phyloP scores from a whole-genome alignment of 352 stramenopile genomes.

The Phytophthora ohioensis region DNA sequence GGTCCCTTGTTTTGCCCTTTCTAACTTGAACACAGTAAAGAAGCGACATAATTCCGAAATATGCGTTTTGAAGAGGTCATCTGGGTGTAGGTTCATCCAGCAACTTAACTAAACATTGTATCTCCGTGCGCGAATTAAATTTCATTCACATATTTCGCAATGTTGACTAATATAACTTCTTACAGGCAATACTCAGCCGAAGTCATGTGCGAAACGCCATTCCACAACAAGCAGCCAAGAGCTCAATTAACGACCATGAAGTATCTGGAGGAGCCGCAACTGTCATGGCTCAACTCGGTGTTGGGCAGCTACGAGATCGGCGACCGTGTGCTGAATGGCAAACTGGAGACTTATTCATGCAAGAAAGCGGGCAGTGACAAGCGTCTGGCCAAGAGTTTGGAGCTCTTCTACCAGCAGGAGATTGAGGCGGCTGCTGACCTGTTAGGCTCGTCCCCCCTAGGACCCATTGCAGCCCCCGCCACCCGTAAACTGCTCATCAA shows the following conservation, averaged over 20 bases:
- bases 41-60: constrained; percentile 11
- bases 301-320: constrained; percentile 87
- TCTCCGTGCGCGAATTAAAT: not conserved
- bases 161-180: not conserved
- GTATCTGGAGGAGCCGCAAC: constrained; percentile 92
- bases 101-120: not conserved
- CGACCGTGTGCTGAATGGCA: constrained; percentile 88
- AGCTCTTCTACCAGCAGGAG: constrained; percentile 89
- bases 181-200: not conserved
- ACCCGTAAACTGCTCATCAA: constrained; percentile 93
- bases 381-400: constrained; percentile 90
- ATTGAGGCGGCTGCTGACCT: constrained; percentile 65
- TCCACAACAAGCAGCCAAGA: constrained; percentile 15
- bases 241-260: constrained; percentile 76
- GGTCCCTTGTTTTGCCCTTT: no score
- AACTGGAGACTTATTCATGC: constrained; percentile 93
- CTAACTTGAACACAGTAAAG: constrained; percentile 16
- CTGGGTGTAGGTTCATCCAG: constrained; percentile 5
- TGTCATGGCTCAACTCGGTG: constrained; percentile 92
- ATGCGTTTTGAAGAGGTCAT: not conserved
- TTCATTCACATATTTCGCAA: not conserved
- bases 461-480: constrained; percentile 72
- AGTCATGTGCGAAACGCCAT: constrained; percentile 12
- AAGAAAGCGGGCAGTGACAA: constrained; percentile 94
- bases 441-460: constrained; percentile 80